These are phyloP conservation scores for Boletus sensibilis DNA, from an alignment of 768 basidiomycete species.

Conservation along the genomic window DNA sequence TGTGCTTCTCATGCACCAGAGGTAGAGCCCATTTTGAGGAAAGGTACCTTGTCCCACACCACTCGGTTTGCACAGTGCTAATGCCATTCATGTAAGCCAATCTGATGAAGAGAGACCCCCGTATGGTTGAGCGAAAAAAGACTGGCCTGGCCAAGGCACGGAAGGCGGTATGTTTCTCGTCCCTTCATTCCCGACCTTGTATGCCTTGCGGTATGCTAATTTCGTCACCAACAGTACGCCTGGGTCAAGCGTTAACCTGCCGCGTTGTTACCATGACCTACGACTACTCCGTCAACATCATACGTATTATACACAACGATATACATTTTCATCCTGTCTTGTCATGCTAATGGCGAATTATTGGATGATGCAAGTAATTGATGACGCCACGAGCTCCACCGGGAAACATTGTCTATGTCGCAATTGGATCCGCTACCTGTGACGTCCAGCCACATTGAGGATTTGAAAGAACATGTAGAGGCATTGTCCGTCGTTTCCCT, in stretches of 20 bases:
- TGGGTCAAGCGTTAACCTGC: conserved; percentile 92
- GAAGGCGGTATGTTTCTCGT: conserved; percentile 67
- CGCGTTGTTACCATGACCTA: too few relatives aligned
- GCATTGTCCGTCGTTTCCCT: too few relatives aligned
- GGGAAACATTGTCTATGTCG: too few relatives aligned
- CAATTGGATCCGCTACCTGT: too few relatives aligned
- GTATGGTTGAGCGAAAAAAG: conserved; percentile 99
- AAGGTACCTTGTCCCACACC: conserved; percentile 46
- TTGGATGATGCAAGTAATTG: too few relatives aligned
- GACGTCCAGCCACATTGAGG: too few relatives aligned
- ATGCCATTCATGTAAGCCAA: conserved; percentile 53
- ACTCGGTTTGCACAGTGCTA: not conserved
- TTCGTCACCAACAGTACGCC: conserved; percentile 54
- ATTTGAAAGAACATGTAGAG: too few relatives aligned
- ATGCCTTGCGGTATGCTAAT: conserved; percentile 3
- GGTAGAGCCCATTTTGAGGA: conserved; percentile 61
- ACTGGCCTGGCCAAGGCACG: conserved; percentile 89
- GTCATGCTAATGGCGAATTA: too few relatives aligned
- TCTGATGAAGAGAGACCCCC: conserved; percentile 85
- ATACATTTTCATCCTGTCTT: too few relatives aligned
- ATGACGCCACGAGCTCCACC: too few relatives aligned
- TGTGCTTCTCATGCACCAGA: conserved; percentile 70
- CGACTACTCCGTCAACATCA: too few relatives aligned
- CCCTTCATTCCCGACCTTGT: not conserved
- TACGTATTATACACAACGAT: too few relatives aligned